phyloP scores from a whole-genome alignment of 2,329 filamentous ascomycete species.

The Penicillium sclerotiorum region DNA sequence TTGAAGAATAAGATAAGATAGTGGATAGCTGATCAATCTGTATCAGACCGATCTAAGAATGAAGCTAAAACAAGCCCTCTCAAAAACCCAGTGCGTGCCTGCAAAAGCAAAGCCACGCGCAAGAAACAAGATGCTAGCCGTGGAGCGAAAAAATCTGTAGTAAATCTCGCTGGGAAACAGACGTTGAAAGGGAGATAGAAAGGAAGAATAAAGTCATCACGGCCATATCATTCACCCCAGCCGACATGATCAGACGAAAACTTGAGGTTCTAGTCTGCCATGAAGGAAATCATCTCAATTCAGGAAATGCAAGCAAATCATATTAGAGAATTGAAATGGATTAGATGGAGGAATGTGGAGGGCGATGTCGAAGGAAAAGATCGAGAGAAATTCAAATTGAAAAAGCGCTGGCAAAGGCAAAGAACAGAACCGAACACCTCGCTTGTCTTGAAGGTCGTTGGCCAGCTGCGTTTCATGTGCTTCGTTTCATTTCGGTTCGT shows the following conservation, averaged over 20 bases:
- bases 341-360: conserved; percentile 1
- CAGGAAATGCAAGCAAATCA: not conserved
- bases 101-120: not conserved
- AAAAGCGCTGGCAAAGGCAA: conserved; percentile 20
- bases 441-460: conserved; percentile 27
- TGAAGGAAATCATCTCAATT: too few species aligned
- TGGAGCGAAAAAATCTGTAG: conserved; percentile 3
- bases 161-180: conserved; percentile 1
- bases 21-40: too few species aligned
- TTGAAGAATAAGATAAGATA: too few species aligned
- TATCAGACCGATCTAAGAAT: not conserved
- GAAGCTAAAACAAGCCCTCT: not conserved
- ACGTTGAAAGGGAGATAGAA: not conserved
- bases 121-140: conserved; percentile 7
- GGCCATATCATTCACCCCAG: not conserved
- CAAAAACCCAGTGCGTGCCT: not conserved
- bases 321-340: not conserved
- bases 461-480: conserved; percentile 25
- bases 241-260: not conserved
- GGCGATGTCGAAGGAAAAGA: conserved; percentile 8
- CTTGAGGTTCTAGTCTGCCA: not conserved
- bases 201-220: not conserved
- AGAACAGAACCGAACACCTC: conserved; percentile 28
- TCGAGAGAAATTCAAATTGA: conserved; percentile 11
- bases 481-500: conserved; percentile 32